Evolutionary conservation across 371 early-diverging fungal genomes (phyloP).

Genomic region (Dichotomocladium elegans): DNA sequence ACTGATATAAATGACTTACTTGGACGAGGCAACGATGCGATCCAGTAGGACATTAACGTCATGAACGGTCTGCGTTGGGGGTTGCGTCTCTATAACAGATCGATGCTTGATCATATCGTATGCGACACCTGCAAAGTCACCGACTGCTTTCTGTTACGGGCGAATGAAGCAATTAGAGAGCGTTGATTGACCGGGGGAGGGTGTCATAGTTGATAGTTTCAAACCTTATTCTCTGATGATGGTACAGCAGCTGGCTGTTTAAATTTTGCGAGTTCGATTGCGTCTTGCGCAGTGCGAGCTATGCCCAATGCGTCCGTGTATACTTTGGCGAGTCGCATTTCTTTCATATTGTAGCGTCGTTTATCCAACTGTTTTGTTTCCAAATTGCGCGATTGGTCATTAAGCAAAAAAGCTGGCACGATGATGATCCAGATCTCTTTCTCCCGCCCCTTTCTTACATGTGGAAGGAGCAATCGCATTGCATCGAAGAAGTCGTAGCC

Average conservation of each 20-base stretch:
- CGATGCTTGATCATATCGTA: constrained; percentile 40
- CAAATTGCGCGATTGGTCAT: not conserved
- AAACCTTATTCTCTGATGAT: not conserved
- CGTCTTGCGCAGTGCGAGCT: constrained; percentile 47
- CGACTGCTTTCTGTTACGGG: constrained; percentile 23
- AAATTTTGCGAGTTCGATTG: constrained; percentile 55
- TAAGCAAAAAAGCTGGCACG: not conserved
- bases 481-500: constrained; percentile 49
- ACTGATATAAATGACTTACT: constrained; percentile 12
- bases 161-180: not conserved
- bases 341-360: constrained; percentile 66
- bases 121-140: constrained; percentile 54
- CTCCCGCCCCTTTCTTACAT: constrained; percentile 43
- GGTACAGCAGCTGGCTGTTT: constrained; percentile 31
- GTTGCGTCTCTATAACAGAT: constrained; percentile 28
- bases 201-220: not conserved
- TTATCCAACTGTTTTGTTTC: constrained; percentile 51
- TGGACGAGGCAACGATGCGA: constrained; percentile 21
- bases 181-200: no score
- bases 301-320: constrained; percentile 61
- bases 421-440: no score
- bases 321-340: constrained; percentile 58
- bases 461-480: constrained; percentile 70
- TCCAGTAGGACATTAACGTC: constrained; percentile 47
- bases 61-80: constrained; percentile 43